These are phyloP conservation scores for Aegilops umbellulata DNA, from an alignment of 176 grass and related monocot genomes.

Conservation along the genomic window DNA sequence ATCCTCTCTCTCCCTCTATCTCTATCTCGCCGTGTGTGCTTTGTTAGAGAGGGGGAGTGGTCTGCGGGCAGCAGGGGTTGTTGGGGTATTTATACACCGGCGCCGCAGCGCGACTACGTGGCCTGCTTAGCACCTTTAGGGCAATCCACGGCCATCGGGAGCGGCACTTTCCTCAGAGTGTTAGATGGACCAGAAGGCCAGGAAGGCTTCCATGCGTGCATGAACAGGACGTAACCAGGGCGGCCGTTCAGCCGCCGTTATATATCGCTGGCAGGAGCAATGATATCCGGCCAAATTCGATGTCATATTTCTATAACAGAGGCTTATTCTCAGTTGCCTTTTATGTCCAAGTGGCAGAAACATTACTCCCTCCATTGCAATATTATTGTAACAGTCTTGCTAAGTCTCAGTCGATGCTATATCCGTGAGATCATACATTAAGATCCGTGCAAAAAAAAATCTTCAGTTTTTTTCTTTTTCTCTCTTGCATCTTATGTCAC, in stretches of 20 bases:
- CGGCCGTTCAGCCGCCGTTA: neutral
- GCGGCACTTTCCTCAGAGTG: neutral
- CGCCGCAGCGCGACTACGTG: neutral
- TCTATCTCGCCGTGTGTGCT: neutral
- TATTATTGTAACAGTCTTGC: too few relatives aligned
- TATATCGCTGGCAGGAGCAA: neutral
- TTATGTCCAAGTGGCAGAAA: too few relatives aligned
- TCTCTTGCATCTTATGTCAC: too few relatives aligned
- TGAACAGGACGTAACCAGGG: neutral
- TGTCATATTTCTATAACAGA: neutral
- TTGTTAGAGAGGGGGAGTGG: neutral
- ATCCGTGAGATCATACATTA: too few relatives aligned
- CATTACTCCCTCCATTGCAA: too few relatives aligned
- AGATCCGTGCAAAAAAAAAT: too few relatives aligned
- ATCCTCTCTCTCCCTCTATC: conserved; percentile 15
- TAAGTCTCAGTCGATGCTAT: too few relatives aligned
- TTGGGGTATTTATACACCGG: conserved; percentile 7
- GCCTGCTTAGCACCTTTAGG: neutral
- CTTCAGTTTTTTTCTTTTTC: too few relatives aligned
- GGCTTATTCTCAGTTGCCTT: too few relatives aligned
- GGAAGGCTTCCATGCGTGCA: neutral
- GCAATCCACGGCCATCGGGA: neutral
- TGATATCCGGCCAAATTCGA: neutral
- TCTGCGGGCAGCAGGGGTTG: neutral
- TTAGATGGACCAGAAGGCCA: neutral